Evolutionary conservation across 2,329 filamentous ascomycete genomes (phyloP).

Genomic region (Cladosporium austrohemisphaericum): DNA sequence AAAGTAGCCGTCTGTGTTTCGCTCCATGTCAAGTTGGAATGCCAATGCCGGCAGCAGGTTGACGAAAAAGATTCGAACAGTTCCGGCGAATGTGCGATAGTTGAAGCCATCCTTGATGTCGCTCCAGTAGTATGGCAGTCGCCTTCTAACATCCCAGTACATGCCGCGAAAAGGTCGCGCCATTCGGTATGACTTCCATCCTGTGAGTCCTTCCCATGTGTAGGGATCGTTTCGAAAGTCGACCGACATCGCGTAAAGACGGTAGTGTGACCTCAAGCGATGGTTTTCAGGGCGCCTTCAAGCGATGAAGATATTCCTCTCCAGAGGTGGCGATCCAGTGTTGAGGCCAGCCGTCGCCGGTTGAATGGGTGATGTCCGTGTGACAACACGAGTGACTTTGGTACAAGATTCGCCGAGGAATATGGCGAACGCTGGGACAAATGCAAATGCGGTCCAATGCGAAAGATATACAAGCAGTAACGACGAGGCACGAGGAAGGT

Average conservation of each 20-base stretch:
- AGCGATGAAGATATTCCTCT: background rate
- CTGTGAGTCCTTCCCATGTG: constrained; percentile 33
- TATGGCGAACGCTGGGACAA: background rate
- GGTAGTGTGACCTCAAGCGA: background rate
- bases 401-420: background rate
- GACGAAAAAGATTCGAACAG: constrained; percentile 58
- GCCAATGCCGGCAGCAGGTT: constrained; percentile 57
- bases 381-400: background rate
- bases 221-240: constrained; percentile 34
- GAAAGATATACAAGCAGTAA: background rate
- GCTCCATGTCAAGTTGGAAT: constrained; percentile 57
- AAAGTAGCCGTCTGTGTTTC: constrained; percentile 52
- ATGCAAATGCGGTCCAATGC: background rate
- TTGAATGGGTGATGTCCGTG: background rate
- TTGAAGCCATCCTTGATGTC: constrained; percentile 54
- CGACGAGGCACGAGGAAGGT: constrained; percentile 1
- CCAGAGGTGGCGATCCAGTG: background rate
- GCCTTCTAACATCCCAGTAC: constrained; percentile 51
- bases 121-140: constrained; percentile 54
- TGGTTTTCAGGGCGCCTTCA: background rate
- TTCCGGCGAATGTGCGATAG: constrained; percentile 54
- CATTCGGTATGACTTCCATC: constrained; percentile 35
- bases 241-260: constrained; percentile 2
- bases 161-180: constrained; percentile 50
- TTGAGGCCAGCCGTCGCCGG: background rate